These are phyloP conservation scores for Colletotrichum neosansevieriae DNA, from an alignment of 2,329 filamentous ascomycete genomes.

Conservation along the genomic window DNA sequence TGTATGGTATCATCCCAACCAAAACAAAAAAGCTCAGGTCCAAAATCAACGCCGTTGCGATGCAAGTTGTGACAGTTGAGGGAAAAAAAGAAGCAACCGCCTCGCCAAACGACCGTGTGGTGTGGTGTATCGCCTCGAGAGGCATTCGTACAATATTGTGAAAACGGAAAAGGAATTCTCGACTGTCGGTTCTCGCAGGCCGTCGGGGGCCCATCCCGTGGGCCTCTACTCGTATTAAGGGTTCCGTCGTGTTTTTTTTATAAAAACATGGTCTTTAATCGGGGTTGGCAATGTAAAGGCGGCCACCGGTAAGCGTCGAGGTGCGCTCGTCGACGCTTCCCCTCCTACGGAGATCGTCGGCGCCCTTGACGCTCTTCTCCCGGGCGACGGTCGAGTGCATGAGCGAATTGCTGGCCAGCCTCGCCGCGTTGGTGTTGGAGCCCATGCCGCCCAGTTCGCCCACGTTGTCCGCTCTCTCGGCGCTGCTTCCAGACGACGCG, in stretches of 20 bases:
- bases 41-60: conserved; percentile 27
- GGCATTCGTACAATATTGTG: conserved; percentile 26
- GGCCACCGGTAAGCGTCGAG: conserved; percentile 75
- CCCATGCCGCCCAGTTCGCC: conserved; percentile 68
- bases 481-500: conserved; percentile 66
- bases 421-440: conserved; percentile 51
- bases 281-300: conserved; percentile 88
- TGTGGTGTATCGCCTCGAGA: conserved; percentile 20
- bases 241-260: background rate
- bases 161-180: background rate
- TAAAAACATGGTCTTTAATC: conserved; percentile 62
- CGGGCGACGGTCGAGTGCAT: conserved; percentile 69
- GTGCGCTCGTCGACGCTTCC: conserved; percentile 88
- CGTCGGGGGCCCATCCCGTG: conserved; percentile 18
- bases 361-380: conserved; percentile 74
- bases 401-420: conserved; percentile 69
- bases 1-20: conserved; percentile 38
- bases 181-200: background rate
- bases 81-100: background rate
- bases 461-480: conserved; percentile 71
- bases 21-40: background rate
- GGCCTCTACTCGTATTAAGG: background rate
- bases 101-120: conserved; percentile 22
- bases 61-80: conserved; percentile 28
- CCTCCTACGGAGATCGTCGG: conserved; percentile 79